Evolutionary conservation across 768 basidiomycete genomes (phyloP), one percentile per base, ranked within the genome.

Genomic region (Neoboletus magnificus): DNA sequence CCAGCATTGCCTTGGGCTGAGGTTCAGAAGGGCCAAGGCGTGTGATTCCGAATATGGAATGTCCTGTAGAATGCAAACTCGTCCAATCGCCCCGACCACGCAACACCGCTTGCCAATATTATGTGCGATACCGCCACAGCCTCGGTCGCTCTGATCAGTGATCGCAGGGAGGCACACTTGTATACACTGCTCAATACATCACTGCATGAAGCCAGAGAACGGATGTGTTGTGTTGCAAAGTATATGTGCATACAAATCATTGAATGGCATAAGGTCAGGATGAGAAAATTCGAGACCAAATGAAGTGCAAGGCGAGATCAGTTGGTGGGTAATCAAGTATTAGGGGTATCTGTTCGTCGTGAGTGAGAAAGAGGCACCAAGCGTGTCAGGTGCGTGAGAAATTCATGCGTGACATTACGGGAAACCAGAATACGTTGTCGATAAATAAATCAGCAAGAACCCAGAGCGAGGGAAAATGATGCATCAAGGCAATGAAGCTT

Each of bases 331-430:
- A 68, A 70, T 70, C 58, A 55, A 60, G 58, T 61, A 68, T 63
- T 60, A 66, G 68, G 71, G 71, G 70, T 73, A 73, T 71, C 62
- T 36, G 53, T 48, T 69, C 56, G 47, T 58, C 60, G 54, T 63
- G 46, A 61, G 62, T 58, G 56, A 48, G 59, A 59, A 40, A 41
- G 46, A 22, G 50, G 48, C 56, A 66, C 52, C 59, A 20, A 58
- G 43, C 45, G 54, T 50, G 50, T 39, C 36, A 47, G 50, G 55
- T 60, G 57, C 48, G 62, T 67, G 62, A 55, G 51, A 62, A 60
- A 18, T 51, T 58, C 54, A 32, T 66, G 62, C 39, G 36, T 45
- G 65, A 55, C 57, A 67, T 67, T 67, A 64, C 36, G 60, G 39
- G 30, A 58, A 53, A 49, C 43, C 56, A 55, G 51, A 56, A 23